Percentiles rank a stretch among this genome's conserved stretches.
Conservation (phyloP, 768 basidiomycete species). For the Lentinula detonsa region DNA sequence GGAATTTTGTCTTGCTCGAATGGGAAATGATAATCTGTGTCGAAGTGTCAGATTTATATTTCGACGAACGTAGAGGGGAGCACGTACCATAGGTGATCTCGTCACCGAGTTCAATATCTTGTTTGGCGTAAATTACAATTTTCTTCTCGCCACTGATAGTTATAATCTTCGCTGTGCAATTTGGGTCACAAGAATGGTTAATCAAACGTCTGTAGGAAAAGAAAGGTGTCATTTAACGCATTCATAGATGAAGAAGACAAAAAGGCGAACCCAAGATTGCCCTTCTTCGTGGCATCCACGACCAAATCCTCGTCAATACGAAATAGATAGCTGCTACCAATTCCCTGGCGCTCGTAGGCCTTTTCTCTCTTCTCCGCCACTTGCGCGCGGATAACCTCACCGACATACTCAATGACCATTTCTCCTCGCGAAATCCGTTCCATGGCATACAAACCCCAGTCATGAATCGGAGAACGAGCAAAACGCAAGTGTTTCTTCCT, state of each 20-base stretch:
- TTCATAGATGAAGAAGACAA: constrained; percentile 8
- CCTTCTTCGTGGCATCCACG: constrained; percentile 98
- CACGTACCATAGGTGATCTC: constrained; percentile 92
- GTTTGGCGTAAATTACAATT: constrained; percentile 99
- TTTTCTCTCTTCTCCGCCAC: constrained; percentile 98
- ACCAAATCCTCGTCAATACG: constrained; percentile 97
- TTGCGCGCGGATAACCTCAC: constrained; percentile 91
- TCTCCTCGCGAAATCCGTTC: constrained; percentile 90
- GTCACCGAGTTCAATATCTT: constrained; percentile 92
- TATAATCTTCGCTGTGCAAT: constrained; percentile 87
- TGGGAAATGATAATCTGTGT: constrained; percentile 94
- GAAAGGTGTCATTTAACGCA: constrained; percentile 6
- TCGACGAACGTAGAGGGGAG: not conserved
- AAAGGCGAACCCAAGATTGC: constrained; percentile 85
- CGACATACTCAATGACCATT: constrained; percentile 99
- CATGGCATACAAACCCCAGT: constrained; percentile 98
- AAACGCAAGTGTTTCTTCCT: constrained; percentile 97
- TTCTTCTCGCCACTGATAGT: constrained; percentile 91
- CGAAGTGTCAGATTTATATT: not conserved
- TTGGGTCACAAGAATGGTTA: constrained; percentile 97
- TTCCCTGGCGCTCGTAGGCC: constrained; percentile 93
- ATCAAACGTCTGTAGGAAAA: constrained; percentile 74
- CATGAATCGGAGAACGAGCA: constrained; percentile 92
- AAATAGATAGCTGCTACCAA: constrained; percentile 97
- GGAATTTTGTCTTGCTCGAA: constrained; percentile 98